Evolutionary conservation across 176 grass and related monocot genomes (phyloP), one percentile per base, ranked within the genome.

Genomic region (Zoysia japonica): DNA sequence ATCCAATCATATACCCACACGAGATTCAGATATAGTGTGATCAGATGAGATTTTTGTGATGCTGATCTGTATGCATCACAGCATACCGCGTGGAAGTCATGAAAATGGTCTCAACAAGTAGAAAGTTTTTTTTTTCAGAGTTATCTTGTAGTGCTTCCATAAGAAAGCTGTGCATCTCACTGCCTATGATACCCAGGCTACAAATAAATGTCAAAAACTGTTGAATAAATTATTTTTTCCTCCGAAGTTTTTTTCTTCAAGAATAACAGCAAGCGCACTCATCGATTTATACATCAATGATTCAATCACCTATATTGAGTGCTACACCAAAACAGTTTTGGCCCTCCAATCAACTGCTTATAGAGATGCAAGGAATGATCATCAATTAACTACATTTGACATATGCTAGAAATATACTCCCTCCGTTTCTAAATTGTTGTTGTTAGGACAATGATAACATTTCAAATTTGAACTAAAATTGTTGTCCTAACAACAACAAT

Each of bases 221-320:
- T 56, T 0, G 3, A 35, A 44, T 55, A 56, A 56, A 35, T 71
- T 82, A 71, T 71, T 20, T 36, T 38, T 41, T 5, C 47, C 17
- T 50, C 54, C 28, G 4, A 54, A 47, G n/a, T 36, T 41, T 60
- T 11, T 48, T n/a, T 74, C 78, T 71, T 84, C 9, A 13, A 80
- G 17, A 70, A 75, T 47, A 69, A 38, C 64, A 80, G 37, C 57
- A 10, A 88, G 4, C 47, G 70, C 40, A 71, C 7, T 4, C 76
- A 75, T 48, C 42, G 3, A 76, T 50, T 66, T 37, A 41, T 3
- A 61, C 9, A 5, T 80, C 41, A 9, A 70, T 76, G 64, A 80
- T n/a, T n/a, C 47, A 80, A 65, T 65, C 66, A 77, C 5, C 71
- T 89, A 71, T 81, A 88, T 71, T 77, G 57, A 57, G 72, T 85